These are phyloP conservation scores for Claviceps sorghi DNA, from an alignment of 2,329 filamentous ascomycete species.

Conservation along the genomic window DNA sequence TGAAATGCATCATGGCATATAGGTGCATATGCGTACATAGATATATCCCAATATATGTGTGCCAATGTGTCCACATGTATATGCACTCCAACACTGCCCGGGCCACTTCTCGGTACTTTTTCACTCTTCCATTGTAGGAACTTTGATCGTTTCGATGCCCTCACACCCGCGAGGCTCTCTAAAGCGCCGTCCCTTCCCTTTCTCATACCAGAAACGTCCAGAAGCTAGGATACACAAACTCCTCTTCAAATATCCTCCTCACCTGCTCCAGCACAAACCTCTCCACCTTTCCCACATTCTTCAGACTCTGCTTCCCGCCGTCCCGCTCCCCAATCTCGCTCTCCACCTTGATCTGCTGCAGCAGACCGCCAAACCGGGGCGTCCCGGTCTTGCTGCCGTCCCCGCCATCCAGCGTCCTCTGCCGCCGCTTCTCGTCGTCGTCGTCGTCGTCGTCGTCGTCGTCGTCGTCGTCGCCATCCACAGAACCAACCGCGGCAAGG, in stretches of 20 bases:
- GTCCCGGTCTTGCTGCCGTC: conserved; percentile 13
- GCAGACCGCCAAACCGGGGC: conserved; percentile 49
- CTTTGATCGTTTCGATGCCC: neutral
- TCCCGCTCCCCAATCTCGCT: conserved; percentile 93
- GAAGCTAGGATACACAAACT: conserved; percentile 96
- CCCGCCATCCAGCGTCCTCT: conserved; percentile 11
- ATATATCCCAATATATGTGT: too few relatives aligned
- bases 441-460: conserved; percentile 8
- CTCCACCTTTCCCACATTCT: conserved; percentile 98
- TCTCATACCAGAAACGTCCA: conserved; percentile 83
- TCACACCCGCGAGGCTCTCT: too few relatives aligned
- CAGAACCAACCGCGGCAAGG: conserved; percentile 48
- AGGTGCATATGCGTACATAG: too few relatives aligned
- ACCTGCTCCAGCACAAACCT: conserved; percentile 95
- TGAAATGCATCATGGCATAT: too few relatives aligned
- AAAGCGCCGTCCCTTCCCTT: too few relatives aligned
- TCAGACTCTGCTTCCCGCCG: conserved; percentile 82
- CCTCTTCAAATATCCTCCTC: conserved; percentile 91
- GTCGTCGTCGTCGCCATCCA: conserved; percentile 17
- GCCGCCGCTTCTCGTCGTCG: neutral
- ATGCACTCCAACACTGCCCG: too few relatives aligned
- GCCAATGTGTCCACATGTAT: too few relatives aligned
- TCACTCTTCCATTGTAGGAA: neutral
- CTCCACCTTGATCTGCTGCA: conserved; percentile 90
- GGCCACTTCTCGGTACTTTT: neutral